Evolutionary conservation across 202 grass and related monocot genomes (phyloP).

Genomic region (Schoenoplectus tabernaemontani): DNA sequence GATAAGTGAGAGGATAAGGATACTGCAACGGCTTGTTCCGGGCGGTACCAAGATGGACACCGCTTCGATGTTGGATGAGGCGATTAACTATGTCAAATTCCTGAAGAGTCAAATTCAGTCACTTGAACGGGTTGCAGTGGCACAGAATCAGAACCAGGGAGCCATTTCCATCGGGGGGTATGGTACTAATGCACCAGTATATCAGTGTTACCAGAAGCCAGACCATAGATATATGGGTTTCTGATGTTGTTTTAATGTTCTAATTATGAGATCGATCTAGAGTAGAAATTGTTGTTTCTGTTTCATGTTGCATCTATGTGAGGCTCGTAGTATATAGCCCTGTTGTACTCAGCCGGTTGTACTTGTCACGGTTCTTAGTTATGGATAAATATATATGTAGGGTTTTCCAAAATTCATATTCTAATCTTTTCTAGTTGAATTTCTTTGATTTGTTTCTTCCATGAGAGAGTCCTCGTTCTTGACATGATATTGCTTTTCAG

Average conservation of each 20-base stretch:
- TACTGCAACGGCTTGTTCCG: constrained; percentile 78
- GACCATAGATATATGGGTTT: constrained; percentile 14
- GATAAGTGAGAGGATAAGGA: constrained; percentile 81
- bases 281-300: constrained; percentile 1
- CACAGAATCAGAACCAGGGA: constrained; percentile 29
- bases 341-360: constrained; percentile 15
- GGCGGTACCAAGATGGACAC: constrained; percentile 92
- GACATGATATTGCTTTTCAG: neutral
- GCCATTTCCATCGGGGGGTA: neutral
- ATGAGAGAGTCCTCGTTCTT: neutral
- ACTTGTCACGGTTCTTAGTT: constrained; percentile 1
- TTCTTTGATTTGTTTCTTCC: neutral
- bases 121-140: constrained; percentile 51
- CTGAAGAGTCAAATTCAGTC: constrained; percentile 84
- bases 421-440: constrained; percentile 2
- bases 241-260: constrained; percentile 10
- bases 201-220: constrained; percentile 8
- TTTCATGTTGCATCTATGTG: constrained; percentile 6
- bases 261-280: neutral
- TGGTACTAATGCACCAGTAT: neutral
- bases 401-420: constrained; percentile 5
- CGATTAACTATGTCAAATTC: constrained; percentile 91
- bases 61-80: constrained; percentile 81
- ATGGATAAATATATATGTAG: constrained; percentile 25
- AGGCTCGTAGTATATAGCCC: neutral